Conservation (phyloP, 2,329 filamentous ascomycete species). For the Penicillium digitatum region DNA sequence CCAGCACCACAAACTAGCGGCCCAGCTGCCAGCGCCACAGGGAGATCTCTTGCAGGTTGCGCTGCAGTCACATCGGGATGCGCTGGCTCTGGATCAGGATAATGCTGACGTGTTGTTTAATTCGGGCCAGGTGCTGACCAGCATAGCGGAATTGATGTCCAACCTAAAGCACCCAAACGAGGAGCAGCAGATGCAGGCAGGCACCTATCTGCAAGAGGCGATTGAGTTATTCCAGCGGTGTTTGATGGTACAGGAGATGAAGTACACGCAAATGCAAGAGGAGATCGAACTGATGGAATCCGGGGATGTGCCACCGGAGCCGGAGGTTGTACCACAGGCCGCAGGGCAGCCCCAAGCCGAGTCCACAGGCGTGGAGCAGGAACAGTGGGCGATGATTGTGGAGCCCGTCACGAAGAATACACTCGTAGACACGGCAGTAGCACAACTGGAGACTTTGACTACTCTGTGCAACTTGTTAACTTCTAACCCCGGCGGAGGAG, state of each 20-base stretch:
- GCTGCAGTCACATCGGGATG: slow-evolving; percentile 61
- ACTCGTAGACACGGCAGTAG: slow-evolving; percentile 64
- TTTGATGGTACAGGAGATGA: slow-evolving; percentile 51
- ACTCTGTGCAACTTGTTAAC: slow-evolving; percentile 50
- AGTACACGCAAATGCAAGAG: slow-evolving; percentile 46
- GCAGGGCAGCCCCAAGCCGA: slow-evolving; percentile 12
- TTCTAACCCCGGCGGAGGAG: slow-evolving; percentile 37
- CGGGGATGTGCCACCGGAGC: slow-evolving; percentile 15
- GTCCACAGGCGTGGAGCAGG: slow-evolving; percentile 35
- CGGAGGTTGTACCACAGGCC: slow-evolving; percentile 1
- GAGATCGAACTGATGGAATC: slow-evolving; percentile 39
- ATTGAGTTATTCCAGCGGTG: slow-evolving; percentile 58
- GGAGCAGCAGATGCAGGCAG: slow-evolving; percentile 44
- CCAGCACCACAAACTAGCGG: slow-evolving; percentile 61
- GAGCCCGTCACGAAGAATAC: slow-evolving; percentile 62
- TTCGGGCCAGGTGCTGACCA: slow-evolving; percentile 64
- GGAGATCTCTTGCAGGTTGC: slow-evolving; percentile 57
- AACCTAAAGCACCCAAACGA: slow-evolving; percentile 50
- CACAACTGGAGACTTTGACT: slow-evolving; percentile 56
- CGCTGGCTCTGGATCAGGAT: slow-evolving; percentile 55
- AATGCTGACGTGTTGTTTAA: slow-evolving; percentile 70
- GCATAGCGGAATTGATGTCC: slow-evolving; percentile 58
- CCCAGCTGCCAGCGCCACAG: slow-evolving; percentile 53
- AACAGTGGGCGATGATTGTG: slow-evolving; percentile 64
- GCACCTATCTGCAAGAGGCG: slow-evolving; percentile 57